phyloP scores from a whole-genome alignment of 306 rosid species.

The Citrullus amarus region DNA sequence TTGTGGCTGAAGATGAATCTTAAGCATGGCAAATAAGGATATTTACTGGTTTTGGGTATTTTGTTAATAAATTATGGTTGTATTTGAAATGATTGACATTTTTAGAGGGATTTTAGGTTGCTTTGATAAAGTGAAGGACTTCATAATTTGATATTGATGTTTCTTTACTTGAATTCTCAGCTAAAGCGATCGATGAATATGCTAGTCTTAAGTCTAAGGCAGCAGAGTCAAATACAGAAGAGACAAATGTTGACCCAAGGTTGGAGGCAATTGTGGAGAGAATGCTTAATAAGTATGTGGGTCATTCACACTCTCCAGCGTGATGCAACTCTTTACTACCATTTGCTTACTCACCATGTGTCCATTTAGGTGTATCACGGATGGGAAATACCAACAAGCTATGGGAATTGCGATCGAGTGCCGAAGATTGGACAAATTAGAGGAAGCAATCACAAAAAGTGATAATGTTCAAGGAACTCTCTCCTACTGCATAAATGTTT shows the following conservation, averaged over 20 bases:
- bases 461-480: constrained; percentile 85
- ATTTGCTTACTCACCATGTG: constrained; percentile 5
- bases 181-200: constrained; percentile 94
- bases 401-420: constrained; percentile 98
- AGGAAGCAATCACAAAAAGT: constrained; percentile 95
- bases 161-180: constrained; percentile 42
- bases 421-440: constrained; percentile 93
- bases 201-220: constrained; percentile 77
- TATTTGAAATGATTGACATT: not conserved
- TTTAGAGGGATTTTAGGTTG: not conserved
- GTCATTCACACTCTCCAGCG: not conserved
- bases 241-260: constrained; percentile 59
- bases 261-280: constrained; percentile 96
- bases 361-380: constrained; percentile 61
- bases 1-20: not conserved
- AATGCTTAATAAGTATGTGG: constrained; percentile 82
- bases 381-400: constrained; percentile 94
- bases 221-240: constrained; percentile 55
- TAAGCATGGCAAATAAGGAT: not conserved
- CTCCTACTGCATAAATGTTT: constrained; percentile 77
- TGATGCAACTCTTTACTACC: not conserved
- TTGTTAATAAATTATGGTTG: not conserved
- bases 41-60: not conserved
- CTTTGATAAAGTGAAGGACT: not conserved
- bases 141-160: not conserved